phyloP scores from a whole-genome alignment of 768 basidiomycete genomes.

The Filobasidium floriforme region DNA sequence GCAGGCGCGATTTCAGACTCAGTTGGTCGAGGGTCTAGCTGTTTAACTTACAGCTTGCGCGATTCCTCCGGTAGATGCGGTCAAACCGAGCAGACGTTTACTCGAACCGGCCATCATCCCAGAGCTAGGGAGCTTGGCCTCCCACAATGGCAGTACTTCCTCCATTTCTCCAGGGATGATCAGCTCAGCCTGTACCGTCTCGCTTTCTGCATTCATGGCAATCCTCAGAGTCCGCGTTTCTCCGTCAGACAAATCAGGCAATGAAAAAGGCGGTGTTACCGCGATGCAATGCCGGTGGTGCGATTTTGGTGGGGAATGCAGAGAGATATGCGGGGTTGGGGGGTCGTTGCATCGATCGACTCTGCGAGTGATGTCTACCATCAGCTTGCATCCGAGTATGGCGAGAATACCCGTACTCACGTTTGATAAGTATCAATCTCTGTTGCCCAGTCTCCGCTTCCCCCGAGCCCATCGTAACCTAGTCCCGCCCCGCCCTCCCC shows the following conservation, averaged over 20 bases:
- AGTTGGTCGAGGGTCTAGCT: neutral
- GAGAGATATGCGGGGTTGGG: slow-evolving; percentile 42
- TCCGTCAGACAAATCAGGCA: slow-evolving; percentile 38
- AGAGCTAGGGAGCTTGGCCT: slow-evolving; percentile 10
- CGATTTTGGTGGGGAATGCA: slow-evolving; percentile 41
- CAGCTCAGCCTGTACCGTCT: neutral
- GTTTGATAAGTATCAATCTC: slow-evolving; percentile 44
- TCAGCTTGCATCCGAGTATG: neutral
- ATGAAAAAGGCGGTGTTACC: slow-evolving; percentile 27
- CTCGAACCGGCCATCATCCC: neutral
- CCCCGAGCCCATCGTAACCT: slow-evolving; percentile 39
- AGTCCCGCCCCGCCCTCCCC: slow-evolving; percentile 35
- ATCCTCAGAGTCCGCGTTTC: slow-evolving; percentile 27
- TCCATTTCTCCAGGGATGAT: neutral
- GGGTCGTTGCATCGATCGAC: slow-evolving; percentile 41
- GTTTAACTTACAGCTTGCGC: slow-evolving; percentile 15
- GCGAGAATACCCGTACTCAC: neutral
- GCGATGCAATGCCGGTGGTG: slow-evolving; percentile 39
- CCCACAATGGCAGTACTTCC: slow-evolving; percentile 10
- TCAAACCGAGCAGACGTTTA: slow-evolving; percentile 7
- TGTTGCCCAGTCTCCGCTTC: slow-evolving; percentile 37
- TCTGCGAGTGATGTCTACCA: neutral
- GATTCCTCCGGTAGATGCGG: slow-evolving; percentile 20
- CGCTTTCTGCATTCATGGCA: slow-evolving; percentile 18
- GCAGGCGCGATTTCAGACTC: neutral